Evolutionary conservation across 2,329 filamentous ascomycete species (phyloP).

Genomic region (Ophiostoma fasciatum): DNA sequence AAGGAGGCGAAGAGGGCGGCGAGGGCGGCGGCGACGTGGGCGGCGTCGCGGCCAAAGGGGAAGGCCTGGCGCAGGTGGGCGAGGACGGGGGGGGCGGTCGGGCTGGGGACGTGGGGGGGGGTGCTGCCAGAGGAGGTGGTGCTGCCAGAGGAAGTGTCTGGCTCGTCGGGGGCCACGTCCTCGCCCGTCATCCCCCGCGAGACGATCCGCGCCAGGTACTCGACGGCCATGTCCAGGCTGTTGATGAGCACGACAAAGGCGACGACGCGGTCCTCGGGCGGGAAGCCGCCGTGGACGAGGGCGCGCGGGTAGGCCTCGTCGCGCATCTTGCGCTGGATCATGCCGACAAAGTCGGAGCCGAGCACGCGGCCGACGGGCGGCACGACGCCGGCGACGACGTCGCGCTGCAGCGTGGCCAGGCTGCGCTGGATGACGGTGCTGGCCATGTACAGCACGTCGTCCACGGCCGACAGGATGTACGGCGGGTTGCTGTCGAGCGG

Average conservation of each 20-base stretch:
- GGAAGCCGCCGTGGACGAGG: slow-evolving; percentile 61
- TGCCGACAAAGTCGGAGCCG: slow-evolving; percentile 80
- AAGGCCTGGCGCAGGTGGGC: slow-evolving; percentile 47
- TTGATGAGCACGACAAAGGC: slow-evolving; percentile 89
- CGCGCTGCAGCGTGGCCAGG: slow-evolving; percentile 69
- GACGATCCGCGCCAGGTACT: slow-evolving; percentile 83
- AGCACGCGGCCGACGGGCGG: slow-evolving; percentile 69
- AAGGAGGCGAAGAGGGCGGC: slow-evolving; percentile 58
- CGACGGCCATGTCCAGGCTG: slow-evolving; percentile 81
- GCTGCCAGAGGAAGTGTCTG: neutral
- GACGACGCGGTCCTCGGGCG: slow-evolving; percentile 77
- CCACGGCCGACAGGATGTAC: slow-evolving; percentile 87
- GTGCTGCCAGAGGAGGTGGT: slow-evolving; percentile 5
- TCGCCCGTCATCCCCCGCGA: slow-evolving; percentile 38
- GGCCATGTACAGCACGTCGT: slow-evolving; percentile 99
- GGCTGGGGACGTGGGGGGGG: slow-evolving; percentile 21
- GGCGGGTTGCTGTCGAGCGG: slow-evolving; percentile 58
- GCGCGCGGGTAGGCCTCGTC: slow-evolving; percentile 86
- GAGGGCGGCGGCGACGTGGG: slow-evolving; percentile 53
- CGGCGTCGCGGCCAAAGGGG: slow-evolving; percentile 63
- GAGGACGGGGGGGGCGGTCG: slow-evolving; percentile 13
- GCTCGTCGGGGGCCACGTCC: neutral
- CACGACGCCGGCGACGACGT: slow-evolving; percentile 63
- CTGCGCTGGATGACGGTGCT: slow-evolving; percentile 81
- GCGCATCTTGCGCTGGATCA: slow-evolving; percentile 96